Evolutionary conservation across 1,284 basidiomycete genomes (phyloP).

Genomic region (Irpex sp.): DNA sequence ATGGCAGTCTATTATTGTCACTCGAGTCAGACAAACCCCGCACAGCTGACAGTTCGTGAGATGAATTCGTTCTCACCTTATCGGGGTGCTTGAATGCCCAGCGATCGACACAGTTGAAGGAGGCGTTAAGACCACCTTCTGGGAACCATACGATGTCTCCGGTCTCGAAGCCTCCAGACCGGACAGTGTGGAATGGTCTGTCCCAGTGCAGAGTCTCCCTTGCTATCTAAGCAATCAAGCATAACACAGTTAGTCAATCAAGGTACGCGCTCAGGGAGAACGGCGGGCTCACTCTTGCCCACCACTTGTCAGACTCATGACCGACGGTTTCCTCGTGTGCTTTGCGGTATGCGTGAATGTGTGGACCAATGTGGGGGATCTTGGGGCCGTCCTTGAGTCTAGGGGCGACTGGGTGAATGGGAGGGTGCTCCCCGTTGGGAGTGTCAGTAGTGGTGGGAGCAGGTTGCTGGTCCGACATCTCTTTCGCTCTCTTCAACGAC

Average conservation of each 20-base stretch:
- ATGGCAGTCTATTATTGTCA: constrained; percentile 74
- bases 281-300: constrained; percentile 64
- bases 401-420: constrained; percentile 61
- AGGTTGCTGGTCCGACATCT: not conserved
- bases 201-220: constrained; percentile 86
- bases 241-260: not conserved
- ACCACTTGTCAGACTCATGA: constrained; percentile 79
- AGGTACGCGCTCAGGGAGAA: not conserved
- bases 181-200: constrained; percentile 86
- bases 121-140: constrained; percentile 84
- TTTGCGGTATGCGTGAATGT: constrained; percentile 64
- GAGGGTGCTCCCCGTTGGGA: constrained; percentile 1
- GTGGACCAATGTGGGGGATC: constrained; percentile 73
- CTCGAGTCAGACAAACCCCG: not conserved
- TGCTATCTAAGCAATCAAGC: constrained; percentile 56
- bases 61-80: constrained; percentile 47
- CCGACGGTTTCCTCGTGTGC: constrained; percentile 71
- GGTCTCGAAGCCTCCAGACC: constrained; percentile 78
- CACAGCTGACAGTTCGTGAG: not conserved
- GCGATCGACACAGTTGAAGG: constrained; percentile 98
- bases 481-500: not conserved
- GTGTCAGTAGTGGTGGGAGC: not conserved
- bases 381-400: constrained; percentile 58
- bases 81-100: constrained; percentile 91
- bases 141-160: constrained; percentile 97